Evolutionary conservation across 225 moss, liverwort and hornwort genomes (phyloP).

Genomic region (Physcomitrellopsis africana): DNA sequence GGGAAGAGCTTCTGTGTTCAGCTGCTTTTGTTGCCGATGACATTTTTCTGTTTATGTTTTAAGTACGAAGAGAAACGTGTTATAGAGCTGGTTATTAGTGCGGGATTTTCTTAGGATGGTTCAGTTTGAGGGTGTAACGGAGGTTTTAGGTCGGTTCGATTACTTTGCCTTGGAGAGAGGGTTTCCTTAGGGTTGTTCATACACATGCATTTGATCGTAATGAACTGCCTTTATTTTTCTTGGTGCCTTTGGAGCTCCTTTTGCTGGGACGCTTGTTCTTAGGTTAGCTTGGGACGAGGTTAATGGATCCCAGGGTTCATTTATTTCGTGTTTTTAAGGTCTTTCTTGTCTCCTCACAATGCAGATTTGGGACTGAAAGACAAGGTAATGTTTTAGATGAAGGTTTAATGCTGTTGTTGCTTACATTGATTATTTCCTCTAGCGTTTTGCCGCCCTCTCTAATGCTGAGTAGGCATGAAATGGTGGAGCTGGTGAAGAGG

Average conservation of each 20-base stretch:
- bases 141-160: conserved; percentile 13
- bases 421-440: neutral
- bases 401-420: neutral
- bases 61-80: neutral
- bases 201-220: neutral
- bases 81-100: neutral
- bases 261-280: neutral
- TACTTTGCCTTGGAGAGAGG: neutral
- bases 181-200: neutral
- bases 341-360: neutral
- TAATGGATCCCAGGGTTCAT: neutral
- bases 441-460: no score
- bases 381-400: neutral
- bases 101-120: neutral
- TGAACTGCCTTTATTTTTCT: neutral
- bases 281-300: neutral
- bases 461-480: no score
- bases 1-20: neutral
- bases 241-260: neutral
- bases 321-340: neutral
- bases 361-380: neutral
- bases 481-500: neutral
- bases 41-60: conserved; percentile 10
- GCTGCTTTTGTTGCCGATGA: neutral
- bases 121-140: neutral